Evolutionary conservation across 2,329 filamentous ascomycete species (phyloP).

Genomic region (Ophiocordyceps camponoti-saundersi): DNA sequence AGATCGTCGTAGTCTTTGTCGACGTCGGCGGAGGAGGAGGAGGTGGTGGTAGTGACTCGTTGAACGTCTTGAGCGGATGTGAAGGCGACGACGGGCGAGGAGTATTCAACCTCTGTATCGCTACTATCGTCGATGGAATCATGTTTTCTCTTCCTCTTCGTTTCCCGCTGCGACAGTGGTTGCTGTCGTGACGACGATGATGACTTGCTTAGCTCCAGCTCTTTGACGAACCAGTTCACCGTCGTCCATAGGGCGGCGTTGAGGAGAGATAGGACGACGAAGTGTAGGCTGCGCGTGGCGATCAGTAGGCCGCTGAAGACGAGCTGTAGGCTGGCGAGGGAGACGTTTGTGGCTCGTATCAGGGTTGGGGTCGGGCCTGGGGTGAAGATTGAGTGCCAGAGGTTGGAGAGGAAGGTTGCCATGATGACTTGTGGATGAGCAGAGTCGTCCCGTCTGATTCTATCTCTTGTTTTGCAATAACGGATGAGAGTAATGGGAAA

Average conservation of each 20-base stretch:
- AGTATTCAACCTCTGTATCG: conserved; percentile 27
- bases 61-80: conserved; percentile 2
- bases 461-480: too few species aligned
- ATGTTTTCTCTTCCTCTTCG: conserved; percentile 1
- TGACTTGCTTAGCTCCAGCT: conserved; percentile 23
- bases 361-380: conserved; percentile 80
- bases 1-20: background rate
- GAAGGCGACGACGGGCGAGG: conserved; percentile 16
- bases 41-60: too few species aligned
- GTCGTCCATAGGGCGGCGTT: conserved; percentile 76
- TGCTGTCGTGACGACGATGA: background rate
- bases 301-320: conserved; percentile 61
- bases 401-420: conserved; percentile 44
- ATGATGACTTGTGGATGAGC: background rate
- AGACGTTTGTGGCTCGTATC: conserved; percentile 74
- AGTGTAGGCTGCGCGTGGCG: conserved; percentile 78
- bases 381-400: conserved; percentile 88
- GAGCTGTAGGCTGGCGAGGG: conserved; percentile 72
- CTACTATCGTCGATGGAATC: conserved; percentile 15
- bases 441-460: background rate
- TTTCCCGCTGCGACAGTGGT: conserved; percentile 9
- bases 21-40: too few species aligned
- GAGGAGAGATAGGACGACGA: conserved; percentile 62
- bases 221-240: conserved; percentile 91
- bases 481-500: too few species aligned